Evolutionary conservation across 768 basidiomycete genomes (phyloP).

Genomic region (Tricholoma sp.): DNA sequence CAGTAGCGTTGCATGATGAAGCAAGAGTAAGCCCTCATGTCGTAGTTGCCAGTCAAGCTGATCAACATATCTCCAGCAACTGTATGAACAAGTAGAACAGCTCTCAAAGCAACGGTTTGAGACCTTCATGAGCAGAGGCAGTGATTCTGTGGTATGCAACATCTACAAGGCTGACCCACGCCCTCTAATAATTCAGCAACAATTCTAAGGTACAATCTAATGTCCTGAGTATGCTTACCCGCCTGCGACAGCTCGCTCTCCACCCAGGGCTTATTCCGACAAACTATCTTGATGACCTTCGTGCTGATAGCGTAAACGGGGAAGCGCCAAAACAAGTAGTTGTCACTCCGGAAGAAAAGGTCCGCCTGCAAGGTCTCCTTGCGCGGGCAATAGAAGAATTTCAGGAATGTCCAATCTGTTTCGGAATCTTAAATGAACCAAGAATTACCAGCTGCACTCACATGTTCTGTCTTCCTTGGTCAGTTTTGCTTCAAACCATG

Average conservation of each 20-base stretch:
- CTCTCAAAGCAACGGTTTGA: slow-evolving; percentile 61
- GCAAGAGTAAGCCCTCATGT: slow-evolving; percentile 48
- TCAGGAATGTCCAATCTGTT: slow-evolving; percentile 81
- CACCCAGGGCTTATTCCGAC: slow-evolving; percentile 73
- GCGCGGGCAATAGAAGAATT: slow-evolving; percentile 70
- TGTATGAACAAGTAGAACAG: slow-evolving; percentile 69
- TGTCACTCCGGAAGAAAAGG: slow-evolving; percentile 50
- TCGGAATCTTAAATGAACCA: slow-evolving; percentile 53
- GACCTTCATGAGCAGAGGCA: slow-evolving; percentile 41
- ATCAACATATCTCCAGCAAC: slow-evolving; percentile 26
- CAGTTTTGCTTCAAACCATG: slow-evolving; percentile 8
- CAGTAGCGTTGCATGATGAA: slow-evolving; percentile 58
- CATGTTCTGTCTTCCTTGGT: slow-evolving; percentile 71
- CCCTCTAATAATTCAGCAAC: neutral
- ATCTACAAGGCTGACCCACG: neutral
- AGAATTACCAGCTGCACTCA: slow-evolving; percentile 74
- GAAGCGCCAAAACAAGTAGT: slow-evolving; percentile 19
- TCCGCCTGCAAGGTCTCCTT: slow-evolving; percentile 52
- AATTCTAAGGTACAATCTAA: slow-evolving; percentile 54
- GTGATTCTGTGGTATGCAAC: slow-evolving; percentile 37
- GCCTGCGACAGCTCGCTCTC: slow-evolving; percentile 76
- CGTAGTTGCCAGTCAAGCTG: neutral
- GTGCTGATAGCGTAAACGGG: slow-evolving; percentile 30
- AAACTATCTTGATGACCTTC: slow-evolving; percentile 65
- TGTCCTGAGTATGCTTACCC: slow-evolving; percentile 79